These are phyloP conservation scores for Thalassiosira mediterranea DNA, from an alignment of 352 stramenopile species.

Conservation along the genomic window DNA sequence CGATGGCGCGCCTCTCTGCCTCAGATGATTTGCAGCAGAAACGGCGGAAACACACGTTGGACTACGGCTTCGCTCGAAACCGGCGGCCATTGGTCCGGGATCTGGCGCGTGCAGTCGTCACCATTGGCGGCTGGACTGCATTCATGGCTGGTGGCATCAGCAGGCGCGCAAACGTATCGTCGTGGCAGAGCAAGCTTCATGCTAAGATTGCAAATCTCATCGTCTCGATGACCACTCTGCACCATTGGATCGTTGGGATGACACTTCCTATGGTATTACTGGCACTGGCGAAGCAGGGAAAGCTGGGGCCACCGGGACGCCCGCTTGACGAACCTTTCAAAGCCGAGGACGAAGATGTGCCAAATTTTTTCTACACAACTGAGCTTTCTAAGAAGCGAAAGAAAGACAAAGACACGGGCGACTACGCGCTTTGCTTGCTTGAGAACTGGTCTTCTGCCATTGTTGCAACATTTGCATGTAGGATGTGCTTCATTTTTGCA, in stretches of 20 bases:
- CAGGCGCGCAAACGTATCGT: background rate
- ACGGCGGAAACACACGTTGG: conserved; percentile 41
- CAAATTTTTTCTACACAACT: conserved; percentile 23
- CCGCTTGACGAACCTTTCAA: conserved; percentile 38
- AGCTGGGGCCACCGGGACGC: conserved; percentile 26
- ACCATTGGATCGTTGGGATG: conserved; percentile 42
- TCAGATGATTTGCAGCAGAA: conserved; percentile 40
- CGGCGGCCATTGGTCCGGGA: conserved; percentile 41
- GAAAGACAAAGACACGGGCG: conserved; percentile 31
- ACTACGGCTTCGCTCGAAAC: conserved; percentile 48
- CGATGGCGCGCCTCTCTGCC: conserved; percentile 26
- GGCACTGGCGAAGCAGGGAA: conserved; percentile 17
- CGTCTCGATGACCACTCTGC: conserved; percentile 17
- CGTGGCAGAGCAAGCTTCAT: conserved; percentile 20
- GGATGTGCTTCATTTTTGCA: conserved; percentile 4
- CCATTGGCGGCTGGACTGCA: conserved; percentile 20
- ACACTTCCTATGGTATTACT: conserved; percentile 37
- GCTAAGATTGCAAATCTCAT: conserved; percentile 9
- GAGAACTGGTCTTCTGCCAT: conserved; percentile 72
- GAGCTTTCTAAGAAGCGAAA: conserved; percentile 1
- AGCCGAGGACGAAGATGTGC: background rate
- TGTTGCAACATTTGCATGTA: conserved; percentile 21
- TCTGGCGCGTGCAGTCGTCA: conserved; percentile 5
- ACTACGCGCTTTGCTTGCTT: conserved; percentile 62
- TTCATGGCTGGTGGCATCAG: conserved; percentile 20